Evolutionary conservation across 768 basidiomycete genomes (phyloP), one percentile per base, ranked within the genome.

Genomic region (Boletus reticuloceps): DNA sequence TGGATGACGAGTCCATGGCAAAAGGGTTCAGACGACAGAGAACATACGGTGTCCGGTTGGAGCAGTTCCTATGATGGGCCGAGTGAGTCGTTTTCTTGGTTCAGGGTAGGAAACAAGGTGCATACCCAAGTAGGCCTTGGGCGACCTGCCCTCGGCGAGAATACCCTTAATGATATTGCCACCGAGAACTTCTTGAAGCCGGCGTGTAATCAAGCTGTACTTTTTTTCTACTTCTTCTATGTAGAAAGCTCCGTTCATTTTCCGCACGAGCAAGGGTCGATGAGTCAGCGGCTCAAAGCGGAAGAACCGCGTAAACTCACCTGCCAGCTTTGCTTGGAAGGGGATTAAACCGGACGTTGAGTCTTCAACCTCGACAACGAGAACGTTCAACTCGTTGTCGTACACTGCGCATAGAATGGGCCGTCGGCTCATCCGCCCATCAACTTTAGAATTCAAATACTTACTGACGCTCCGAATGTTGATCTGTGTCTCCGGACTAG

Each of bases 51-150:
- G 75, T 62, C 96, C 96, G 9, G 96, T 98, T 1, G 94, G 86
- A 19, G 97, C 93, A 19, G 91, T 88, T 47, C 96, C 96, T 97
- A 64, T 62, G 7, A 53, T 20, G 37, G 58, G 32, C 40, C 34
- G 13, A 37, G n/a, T 13, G 2, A 51, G 16, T 53, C 19, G 22
- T 40, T 45, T 25, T 42, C 13, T 36, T 14, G n/a, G 47, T 41
- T 25, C 45, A 36, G 31, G 7, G 38, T 13, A 49, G 31, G 34
- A 44, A 37, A 46, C n/a, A 22, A 41, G 47, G 55, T 63, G 79
- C 62, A 54, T 63, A 87, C 94, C 95, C 92, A 91, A 98, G 83
- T 98, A 98, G 66, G 85, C 89, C n/a, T n/a, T n/a, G 14, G 87
- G 85, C 14, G 85, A 71, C 65, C 85, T 78, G 17, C n/a, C n/a